These are phyloP conservation scores for Nitzschia inconspicua DNA, from an alignment of 108 stramenopile genomes.

Conservation along the genomic window DNA sequence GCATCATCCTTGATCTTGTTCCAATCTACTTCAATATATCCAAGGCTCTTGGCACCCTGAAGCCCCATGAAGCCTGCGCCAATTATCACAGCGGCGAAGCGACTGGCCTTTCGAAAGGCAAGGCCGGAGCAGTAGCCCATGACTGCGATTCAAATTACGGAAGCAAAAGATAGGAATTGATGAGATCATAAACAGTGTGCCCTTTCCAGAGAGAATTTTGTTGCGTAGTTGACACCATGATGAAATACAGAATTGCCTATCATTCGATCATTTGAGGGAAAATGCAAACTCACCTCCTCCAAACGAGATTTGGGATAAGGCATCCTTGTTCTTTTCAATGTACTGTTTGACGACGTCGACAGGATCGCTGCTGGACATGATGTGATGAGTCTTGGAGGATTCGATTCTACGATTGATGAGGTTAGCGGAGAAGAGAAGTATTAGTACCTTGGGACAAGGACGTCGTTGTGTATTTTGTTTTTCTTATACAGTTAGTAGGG, in stretches of 20 bases:
- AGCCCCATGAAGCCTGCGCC: conserved; percentile 69
- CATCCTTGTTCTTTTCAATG: conserved; percentile 6
- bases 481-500: too few species aligned
- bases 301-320: conserved; percentile 2
- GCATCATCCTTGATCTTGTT: conserved; percentile 65
- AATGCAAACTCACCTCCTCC: not conserved
- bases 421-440: too few species aligned
- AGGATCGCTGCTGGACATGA: not conserved
- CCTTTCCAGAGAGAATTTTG: not conserved
- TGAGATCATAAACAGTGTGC: not conserved
- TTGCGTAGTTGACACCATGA: not conserved
- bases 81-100: conserved; percentile 60
- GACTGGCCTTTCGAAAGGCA: conserved; percentile 82
- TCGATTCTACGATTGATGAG: too few species aligned
- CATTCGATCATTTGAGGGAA: not conserved
- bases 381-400: too few species aligned
- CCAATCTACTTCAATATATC: conserved; percentile 88
- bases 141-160: conserved; percentile 7
- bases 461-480: too few species aligned
- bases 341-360: conserved; percentile 6
- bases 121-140: conserved; percentile 88
- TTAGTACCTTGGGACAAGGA: too few species aligned
- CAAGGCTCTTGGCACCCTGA: conserved; percentile 62
- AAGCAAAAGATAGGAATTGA: not conserved
- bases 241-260: too few species aligned